Conservation (phyloP, 208 protist species). For the Acanthamoeba triangularis region DNA sequence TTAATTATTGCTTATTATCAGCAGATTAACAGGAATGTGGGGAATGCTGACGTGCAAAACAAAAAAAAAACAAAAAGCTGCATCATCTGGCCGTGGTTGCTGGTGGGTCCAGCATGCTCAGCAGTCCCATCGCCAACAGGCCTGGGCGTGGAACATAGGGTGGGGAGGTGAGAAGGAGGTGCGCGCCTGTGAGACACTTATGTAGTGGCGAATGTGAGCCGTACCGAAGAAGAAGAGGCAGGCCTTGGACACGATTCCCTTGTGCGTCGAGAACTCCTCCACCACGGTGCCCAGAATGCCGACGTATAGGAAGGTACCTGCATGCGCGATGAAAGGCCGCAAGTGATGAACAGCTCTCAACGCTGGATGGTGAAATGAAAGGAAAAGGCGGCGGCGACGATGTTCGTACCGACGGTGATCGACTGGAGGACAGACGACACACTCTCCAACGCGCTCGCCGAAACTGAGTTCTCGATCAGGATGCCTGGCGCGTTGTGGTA, state of each 20-base stretch:
- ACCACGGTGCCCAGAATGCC: constrained; percentile 25
- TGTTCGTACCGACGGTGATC: constrained; percentile 40
- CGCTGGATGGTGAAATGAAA: not conserved
- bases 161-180: not conserved
- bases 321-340: not conserved
- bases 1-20: not conserved
- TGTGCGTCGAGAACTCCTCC: constrained; percentile 39
- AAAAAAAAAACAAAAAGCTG: not conserved
- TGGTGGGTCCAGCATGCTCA: constrained; percentile 29
- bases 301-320: constrained; percentile 44
- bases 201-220: not conserved
- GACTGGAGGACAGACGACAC: constrained; percentile 18
- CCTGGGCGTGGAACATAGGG: not conserved
- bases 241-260: constrained; percentile 36
- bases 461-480: constrained; percentile 39
- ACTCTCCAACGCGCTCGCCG: not conserved
- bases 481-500: not conserved
- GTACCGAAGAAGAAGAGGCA: constrained; percentile 33
- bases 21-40: not conserved
- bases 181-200: too few relatives aligned
- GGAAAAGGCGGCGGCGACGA: not conserved
- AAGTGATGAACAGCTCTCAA: not conserved
- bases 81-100: not conserved
- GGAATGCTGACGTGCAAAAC: not conserved
- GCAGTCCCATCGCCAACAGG: not conserved